phyloP scores from a whole-genome alignment of 768 basidiomycete genomes.

The Lepiota subincarnata region DNA sequence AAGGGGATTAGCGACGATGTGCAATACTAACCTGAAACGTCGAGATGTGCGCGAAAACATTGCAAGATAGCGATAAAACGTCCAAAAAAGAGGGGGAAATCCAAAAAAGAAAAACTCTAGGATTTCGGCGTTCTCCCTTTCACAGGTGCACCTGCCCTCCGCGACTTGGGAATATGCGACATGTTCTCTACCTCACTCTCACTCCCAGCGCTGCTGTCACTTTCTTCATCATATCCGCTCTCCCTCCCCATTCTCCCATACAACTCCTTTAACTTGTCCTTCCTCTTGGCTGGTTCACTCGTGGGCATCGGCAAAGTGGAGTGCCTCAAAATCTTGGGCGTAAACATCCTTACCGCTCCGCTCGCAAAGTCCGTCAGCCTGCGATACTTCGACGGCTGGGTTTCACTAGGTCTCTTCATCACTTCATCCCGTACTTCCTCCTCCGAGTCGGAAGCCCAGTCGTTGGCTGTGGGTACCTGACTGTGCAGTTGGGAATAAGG shows the following conservation, averaged over 20 bases:
- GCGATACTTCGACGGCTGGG: slow-evolving; percentile 23
- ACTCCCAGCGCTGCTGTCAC: slow-evolving; percentile 42
- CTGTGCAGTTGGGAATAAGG: slow-evolving; percentile 47
- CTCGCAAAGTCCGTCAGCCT: slow-evolving; percentile 50
- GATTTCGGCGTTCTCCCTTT: not conserved
- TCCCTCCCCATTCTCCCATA: slow-evolving; percentile 32
- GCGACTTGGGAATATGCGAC: slow-evolving; percentile 61
- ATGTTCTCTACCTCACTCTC: slow-evolving; percentile 24
- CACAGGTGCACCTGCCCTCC: slow-evolving; percentile 43
- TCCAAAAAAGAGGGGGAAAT: too few species aligned
- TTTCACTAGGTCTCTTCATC: slow-evolving; percentile 13
- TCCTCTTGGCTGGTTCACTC: slow-evolving; percentile 20
- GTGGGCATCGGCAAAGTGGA: slow-evolving; percentile 26
- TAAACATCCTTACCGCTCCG: slow-evolving; percentile 30
- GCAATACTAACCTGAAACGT: too few species aligned
- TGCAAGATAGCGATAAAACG: too few species aligned
- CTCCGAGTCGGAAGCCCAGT: slow-evolving; percentile 34
- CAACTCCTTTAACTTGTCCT: slow-evolving; percentile 29
- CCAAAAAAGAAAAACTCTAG: too few species aligned
- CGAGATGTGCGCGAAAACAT: too few species aligned
- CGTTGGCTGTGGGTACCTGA: slow-evolving; percentile 1
- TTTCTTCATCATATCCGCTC: slow-evolving; percentile 31
- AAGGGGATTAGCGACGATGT: too few species aligned
- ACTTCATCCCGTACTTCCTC: slow-evolving; percentile 33
- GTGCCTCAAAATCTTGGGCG: slow-evolving; percentile 14